These are phyloP conservation scores for Mucor ambiguus DNA, from an alignment of 371 early-diverging fungal genomes.

Conservation along the genomic window DNA sequence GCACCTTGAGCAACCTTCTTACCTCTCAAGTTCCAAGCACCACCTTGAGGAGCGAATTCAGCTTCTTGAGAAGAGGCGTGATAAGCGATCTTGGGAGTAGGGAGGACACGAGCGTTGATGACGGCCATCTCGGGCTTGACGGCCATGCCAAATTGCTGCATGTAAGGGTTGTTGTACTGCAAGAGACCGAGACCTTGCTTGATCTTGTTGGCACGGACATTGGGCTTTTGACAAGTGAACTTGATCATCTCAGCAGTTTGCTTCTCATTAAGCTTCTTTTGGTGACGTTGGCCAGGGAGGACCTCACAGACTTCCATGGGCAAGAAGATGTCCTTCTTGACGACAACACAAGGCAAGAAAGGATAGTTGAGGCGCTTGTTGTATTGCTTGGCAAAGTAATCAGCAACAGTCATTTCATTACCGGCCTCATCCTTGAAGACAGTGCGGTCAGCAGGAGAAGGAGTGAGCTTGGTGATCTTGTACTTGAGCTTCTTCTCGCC, in stretches of 20 bases:
- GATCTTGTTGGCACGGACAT: slow-evolving; percentile 69
- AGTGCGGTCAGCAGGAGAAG: slow-evolving; percentile 66
- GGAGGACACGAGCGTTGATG: slow-evolving; percentile 74
- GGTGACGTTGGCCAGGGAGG: slow-evolving; percentile 80
- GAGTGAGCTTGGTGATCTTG: slow-evolving; percentile 69
- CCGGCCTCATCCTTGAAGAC: slow-evolving; percentile 65
- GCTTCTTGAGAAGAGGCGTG: slow-evolving; percentile 60
- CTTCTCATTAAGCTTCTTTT: slow-evolving; percentile 80
- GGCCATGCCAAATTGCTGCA: slow-evolving; percentile 71
- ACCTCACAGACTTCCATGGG: slow-evolving; percentile 94
- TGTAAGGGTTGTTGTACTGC: slow-evolving; percentile 61
- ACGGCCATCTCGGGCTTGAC: slow-evolving; percentile 64
- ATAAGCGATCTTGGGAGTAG: slow-evolving; percentile 79
- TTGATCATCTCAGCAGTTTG: slow-evolving; percentile 96
- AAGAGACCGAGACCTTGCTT: slow-evolving; percentile 52
- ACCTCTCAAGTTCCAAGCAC: slow-evolving; percentile 92
- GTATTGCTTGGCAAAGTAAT: slow-evolving; percentile 82
- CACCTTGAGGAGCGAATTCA: slow-evolving; percentile 71
- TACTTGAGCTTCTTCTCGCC: slow-evolving; percentile 71
- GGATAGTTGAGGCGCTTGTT: slow-evolving; percentile 72
- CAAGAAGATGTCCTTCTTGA: slow-evolving; percentile 62
- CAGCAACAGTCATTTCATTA: slow-evolving; percentile 64
- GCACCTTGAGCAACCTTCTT: slow-evolving; percentile 81
- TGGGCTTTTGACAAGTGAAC: slow-evolving; percentile 86
- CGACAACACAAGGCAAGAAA: slow-evolving; percentile 88